Evolutionary conservation across 495 filamentous ascomycete species (phyloP).

Genomic region (Achaetomiella virescens): DNA sequence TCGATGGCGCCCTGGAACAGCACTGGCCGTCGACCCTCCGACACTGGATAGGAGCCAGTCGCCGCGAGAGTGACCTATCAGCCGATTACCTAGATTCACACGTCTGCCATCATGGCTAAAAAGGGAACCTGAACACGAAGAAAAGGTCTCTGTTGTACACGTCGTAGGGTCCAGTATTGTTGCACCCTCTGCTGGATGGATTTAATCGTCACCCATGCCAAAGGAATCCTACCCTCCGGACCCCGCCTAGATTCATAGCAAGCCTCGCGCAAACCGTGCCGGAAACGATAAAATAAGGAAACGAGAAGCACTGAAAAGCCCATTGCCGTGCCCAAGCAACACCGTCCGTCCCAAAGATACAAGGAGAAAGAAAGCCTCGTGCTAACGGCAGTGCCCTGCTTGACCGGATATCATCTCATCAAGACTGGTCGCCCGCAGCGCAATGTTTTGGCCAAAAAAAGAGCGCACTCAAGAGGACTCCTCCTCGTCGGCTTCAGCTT

Average conservation of each 20-base stretch:
- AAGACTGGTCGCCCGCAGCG: constrained; percentile 28
- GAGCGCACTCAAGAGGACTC: constrained; percentile 29
- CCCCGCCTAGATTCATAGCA: constrained; percentile 26
- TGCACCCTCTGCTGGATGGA: constrained; percentile 16
- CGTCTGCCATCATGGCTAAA: background rate
- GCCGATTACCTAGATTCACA: background rate
- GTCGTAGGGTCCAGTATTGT: constrained; percentile 8
- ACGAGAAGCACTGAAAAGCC: constrained; percentile 29
- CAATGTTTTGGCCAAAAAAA: constrained; percentile 29
- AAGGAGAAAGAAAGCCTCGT: constrained; percentile 30
- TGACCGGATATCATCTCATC: constrained; percentile 22
- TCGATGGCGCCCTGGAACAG: no score
- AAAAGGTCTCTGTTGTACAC: constrained; percentile 25
- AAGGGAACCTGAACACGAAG: background rate
- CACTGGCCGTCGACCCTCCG: no score
- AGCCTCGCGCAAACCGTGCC: constrained; percentile 31
- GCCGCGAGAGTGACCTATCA: no score
- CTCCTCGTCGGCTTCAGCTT: constrained; percentile 46
- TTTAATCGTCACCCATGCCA: constrained; percentile 19
- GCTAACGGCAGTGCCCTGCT: constrained; percentile 18
- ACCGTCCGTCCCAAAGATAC: constrained; percentile 42
- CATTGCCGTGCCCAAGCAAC: constrained; percentile 37
- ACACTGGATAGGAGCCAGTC: no score
- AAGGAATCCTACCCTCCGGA: constrained; percentile 16
- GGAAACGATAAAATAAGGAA: constrained; percentile 12